Percentiles rank a stretch among this genome's conserved stretches.
phyloP scores from a whole-genome alignment of 1,139 yeast genomes.

The Torulaspora pretoriensis region DNA sequence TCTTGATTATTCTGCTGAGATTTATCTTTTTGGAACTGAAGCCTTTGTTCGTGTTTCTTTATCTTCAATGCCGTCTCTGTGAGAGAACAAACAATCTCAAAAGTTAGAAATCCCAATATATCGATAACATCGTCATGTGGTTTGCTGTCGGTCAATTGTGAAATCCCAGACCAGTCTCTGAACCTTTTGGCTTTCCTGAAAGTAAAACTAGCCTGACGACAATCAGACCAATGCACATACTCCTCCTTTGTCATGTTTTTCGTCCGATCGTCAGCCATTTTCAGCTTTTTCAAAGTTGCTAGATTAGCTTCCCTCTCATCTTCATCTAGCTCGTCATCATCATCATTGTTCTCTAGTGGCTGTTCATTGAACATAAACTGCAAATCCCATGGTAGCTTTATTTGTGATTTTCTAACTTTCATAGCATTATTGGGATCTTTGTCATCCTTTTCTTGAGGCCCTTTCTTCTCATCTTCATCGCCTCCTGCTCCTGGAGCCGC shows the following conservation, averaged over 20 bases:
- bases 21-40: conserved; percentile 36
- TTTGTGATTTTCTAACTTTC: conserved; percentile 70
- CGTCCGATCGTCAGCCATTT: conserved; percentile 92
- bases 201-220: conserved; percentile 96
- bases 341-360: conserved; percentile 77
- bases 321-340: conserved; percentile 61
- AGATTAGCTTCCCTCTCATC: conserved; percentile 88
- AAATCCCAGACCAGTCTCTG: conserved; percentile 92
- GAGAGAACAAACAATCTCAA: conserved; percentile 91
- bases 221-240: conserved; percentile 97
- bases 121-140: conserved; percentile 97
- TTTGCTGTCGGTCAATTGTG: conserved; percentile 78
- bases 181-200: conserved; percentile 89
- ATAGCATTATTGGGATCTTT: conserved; percentile 55
- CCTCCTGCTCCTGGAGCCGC: conserved; percentile 46
- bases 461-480: conserved; percentile 42
- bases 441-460: conserved; percentile 40
- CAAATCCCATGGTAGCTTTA: conserved; percentile 91
- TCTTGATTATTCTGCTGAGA: conserved; percentile 30
- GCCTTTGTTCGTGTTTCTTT: conserved; percentile 61
- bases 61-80: conserved; percentile 89
- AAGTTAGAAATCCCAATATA: conserved; percentile 88
- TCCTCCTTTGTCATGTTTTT: conserved; percentile 92
- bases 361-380: conserved; percentile 92
- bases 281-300: conserved; percentile 80